Percentiles rank a stretch among this genome's conserved stretches.
Conservation (phyloP, 1,284 basidiomycete genomes). For the Phylloboletellus chloephorus region DNA sequence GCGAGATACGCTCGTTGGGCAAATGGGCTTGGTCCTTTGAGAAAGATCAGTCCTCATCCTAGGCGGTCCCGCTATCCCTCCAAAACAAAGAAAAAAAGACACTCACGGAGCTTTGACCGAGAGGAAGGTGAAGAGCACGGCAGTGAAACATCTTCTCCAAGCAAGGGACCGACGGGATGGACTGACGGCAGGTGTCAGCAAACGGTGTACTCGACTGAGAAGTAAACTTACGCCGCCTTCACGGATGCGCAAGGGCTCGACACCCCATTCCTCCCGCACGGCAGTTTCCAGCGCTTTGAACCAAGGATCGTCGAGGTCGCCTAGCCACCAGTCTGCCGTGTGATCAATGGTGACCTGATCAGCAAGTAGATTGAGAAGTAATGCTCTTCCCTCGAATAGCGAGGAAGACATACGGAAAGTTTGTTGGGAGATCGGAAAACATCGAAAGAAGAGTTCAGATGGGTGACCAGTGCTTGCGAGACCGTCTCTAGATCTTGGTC, state of each 20-base stretch:
- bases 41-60: background rate
- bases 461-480: constrained; percentile 53
- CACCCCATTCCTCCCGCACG: constrained; percentile 80
- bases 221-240: constrained; percentile 81
- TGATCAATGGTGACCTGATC: constrained; percentile 73
- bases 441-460: constrained; percentile 60
- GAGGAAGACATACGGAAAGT: constrained; percentile 47
- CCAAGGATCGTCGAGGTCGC: constrained; percentile 76
- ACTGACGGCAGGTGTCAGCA: constrained; percentile 39
- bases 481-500: constrained; percentile 82
- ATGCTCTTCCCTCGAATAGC: background rate
- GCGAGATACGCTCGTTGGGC: constrained; percentile 79
- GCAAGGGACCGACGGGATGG: constrained; percentile 87
- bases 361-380: background rate
- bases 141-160: constrained; percentile 87
- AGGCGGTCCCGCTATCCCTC: too few relatives aligned
- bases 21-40: constrained; percentile 78
- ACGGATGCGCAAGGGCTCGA: constrained; percentile 80
- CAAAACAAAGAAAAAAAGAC: background rate
- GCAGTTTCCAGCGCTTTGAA: constrained; percentile 80
- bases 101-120: constrained; percentile 78
- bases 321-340: constrained; percentile 95
- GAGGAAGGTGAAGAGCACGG: constrained; percentile 81
- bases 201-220: constrained; percentile 5
- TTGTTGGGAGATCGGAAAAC: constrained; percentile 63